Evolutionary conservation across 352 stramenopile genomes (phyloP).

Genomic region (Phytophthora palmivora): DNA sequence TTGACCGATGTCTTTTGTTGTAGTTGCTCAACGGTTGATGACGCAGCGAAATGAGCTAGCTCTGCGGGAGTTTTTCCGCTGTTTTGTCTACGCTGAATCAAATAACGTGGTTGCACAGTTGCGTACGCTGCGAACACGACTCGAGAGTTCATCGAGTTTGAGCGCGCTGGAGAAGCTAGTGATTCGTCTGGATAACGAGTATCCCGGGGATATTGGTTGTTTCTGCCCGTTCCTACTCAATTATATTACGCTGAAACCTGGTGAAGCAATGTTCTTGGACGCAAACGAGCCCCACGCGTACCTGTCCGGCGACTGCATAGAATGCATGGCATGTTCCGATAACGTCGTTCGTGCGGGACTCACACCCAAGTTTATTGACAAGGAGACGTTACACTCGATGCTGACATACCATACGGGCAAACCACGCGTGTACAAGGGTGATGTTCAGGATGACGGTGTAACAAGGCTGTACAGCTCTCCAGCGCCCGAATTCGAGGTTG

Average conservation of each 20-base stretch:
- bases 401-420: slow-evolving; percentile 93
- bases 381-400: slow-evolving; percentile 97
- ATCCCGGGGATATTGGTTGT: slow-evolving; percentile 96
- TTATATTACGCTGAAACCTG: slow-evolving; percentile 95
- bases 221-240: slow-evolving; percentile 99
- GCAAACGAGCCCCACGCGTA: slow-evolving; percentile 99
- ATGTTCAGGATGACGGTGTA: slow-evolving; percentile 43
- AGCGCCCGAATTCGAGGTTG: slow-evolving; percentile 93
- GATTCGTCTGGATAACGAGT: slow-evolving; percentile 94
- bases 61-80: slow-evolving; percentile 78
- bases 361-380: slow-evolving; percentile 99
- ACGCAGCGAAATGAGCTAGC: slow-evolving; percentile 44
- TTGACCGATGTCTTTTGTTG: slow-evolving; percentile 9
- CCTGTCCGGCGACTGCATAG: slow-evolving; percentile 95
- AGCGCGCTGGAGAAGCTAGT: slow-evolving; percentile 82
- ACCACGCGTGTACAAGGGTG: slow-evolving; percentile 37
- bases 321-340: slow-evolving; percentile 99
- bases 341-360: slow-evolving; percentile 99
- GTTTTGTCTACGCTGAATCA: slow-evolving; percentile 79
- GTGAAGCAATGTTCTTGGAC: slow-evolving; percentile 97
- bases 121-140: slow-evolving; percentile 72
- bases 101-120: slow-evolving; percentile 80
- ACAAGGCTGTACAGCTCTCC: slow-evolving; percentile 90
- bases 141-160: slow-evolving; percentile 50
- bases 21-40: slow-evolving; percentile 50